These are phyloP conservation scores for Abrus precatorius DNA, from an alignment of 306 rosid species.

Conservation along the genomic window DNA sequence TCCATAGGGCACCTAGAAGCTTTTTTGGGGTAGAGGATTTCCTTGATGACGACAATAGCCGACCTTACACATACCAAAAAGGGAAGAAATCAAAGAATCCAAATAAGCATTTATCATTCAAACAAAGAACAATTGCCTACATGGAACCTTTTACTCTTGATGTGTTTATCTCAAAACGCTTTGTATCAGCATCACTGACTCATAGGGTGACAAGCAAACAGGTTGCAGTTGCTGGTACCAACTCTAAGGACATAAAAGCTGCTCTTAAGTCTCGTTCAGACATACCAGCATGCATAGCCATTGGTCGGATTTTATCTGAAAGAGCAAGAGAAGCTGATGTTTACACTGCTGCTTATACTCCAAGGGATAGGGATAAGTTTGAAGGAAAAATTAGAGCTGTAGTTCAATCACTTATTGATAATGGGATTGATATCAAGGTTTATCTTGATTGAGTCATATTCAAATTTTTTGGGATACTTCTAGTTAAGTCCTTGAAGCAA, in stretches of 20 bases:
- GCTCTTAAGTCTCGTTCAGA: slow-evolving; percentile 85
- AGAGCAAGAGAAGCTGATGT: slow-evolving; percentile 97
- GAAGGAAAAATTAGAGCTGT: slow-evolving; percentile 99
- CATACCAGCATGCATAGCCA: slow-evolving; percentile 91
- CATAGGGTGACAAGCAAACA: slow-evolving; percentile 92
- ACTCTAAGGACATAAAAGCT: slow-evolving; percentile 96
- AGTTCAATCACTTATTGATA: slow-evolving; percentile 93
- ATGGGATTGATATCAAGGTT: slow-evolving; percentile 89
- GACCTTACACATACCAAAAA: slow-evolving; percentile 90
- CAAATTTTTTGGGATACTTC: neutral
- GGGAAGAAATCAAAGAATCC: slow-evolving; percentile 92
- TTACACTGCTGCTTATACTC: slow-evolving; percentile 83
- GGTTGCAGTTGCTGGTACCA: slow-evolving; percentile 98
- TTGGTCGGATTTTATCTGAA: slow-evolving; percentile 81
- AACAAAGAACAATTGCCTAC: slow-evolving; percentile 90
- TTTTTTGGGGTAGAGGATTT: slow-evolving; percentile 96
- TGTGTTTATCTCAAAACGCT: slow-evolving; percentile 92
- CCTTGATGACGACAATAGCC: slow-evolving; percentile 81
- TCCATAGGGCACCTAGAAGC: slow-evolving; percentile 79
- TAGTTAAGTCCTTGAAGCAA: slow-evolving; percentile 13
- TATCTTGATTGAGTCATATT: slow-evolving; percentile 68
- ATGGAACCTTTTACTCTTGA: slow-evolving; percentile 96
- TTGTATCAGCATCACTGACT: slow-evolving; percentile 91
- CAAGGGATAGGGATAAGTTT: slow-evolving; percentile 90
- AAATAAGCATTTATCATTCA: slow-evolving; percentile 80